Percentiles rank a stretch among this genome's conserved stretches.
phyloP scores from a whole-genome alignment of 371 early-diverging fungal species.

The Dichotomocladium elegans region DNA sequence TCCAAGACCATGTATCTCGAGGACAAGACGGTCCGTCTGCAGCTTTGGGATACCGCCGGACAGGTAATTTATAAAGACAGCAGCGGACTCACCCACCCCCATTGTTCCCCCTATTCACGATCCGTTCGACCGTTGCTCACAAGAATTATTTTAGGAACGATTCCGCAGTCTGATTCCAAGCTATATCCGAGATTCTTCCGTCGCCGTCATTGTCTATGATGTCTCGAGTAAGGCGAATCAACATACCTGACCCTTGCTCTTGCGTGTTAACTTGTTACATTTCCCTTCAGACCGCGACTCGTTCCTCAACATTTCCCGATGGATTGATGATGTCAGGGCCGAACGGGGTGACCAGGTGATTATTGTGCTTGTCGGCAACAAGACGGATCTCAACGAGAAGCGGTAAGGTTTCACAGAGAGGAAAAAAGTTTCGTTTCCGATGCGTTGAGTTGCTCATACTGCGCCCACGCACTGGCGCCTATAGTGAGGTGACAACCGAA shows the following conservation, averaged over 20 bases:
- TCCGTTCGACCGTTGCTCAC: too few species aligned
- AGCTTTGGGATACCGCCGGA: slow-evolving; percentile 99
- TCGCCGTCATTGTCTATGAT: slow-evolving; percentile 97
- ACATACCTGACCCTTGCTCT: background rate
- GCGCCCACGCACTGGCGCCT: too few species aligned
- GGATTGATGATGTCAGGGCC: slow-evolving; percentile 98
- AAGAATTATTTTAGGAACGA: too few species aligned
- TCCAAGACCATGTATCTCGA: slow-evolving; percentile 99
- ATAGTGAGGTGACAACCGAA: slow-evolving; percentile 87
- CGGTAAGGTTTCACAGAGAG: slow-evolving; percentile 68
- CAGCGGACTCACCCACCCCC: slow-evolving; percentile 42
- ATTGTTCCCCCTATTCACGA: too few species aligned
- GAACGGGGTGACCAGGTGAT: slow-evolving; percentile 98
- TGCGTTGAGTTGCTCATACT: too few species aligned
- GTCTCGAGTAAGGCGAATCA: slow-evolving; percentile 70
- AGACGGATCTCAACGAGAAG: slow-evolving; percentile 94
- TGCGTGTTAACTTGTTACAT: too few species aligned
- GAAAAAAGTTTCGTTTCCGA: too few species aligned
- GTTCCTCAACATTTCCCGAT: slow-evolving; percentile 92
- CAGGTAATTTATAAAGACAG: slow-evolving; percentile 64
- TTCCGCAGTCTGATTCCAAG: too few species aligned
- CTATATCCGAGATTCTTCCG: slow-evolving; percentile 96
- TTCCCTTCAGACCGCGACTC: slow-evolving; percentile 73
- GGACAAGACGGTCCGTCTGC: slow-evolving; percentile 94
- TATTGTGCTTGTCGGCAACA: slow-evolving; percentile 99